phyloP scores from a whole-genome alignment of 305 asterid species.

The Fraxinus albicans region DNA sequence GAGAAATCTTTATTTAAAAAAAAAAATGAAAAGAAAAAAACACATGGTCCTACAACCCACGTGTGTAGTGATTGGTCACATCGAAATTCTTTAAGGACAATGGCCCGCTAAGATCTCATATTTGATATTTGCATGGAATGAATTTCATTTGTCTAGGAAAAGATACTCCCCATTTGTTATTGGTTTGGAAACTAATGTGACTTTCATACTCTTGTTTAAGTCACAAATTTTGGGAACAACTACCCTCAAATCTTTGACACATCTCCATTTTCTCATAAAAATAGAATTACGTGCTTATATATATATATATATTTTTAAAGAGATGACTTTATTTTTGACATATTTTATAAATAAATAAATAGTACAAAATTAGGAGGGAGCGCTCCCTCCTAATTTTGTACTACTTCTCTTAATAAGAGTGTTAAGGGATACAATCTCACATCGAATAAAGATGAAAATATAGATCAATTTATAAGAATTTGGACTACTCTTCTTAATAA shows the following conservation, averaged over 20 bases:
- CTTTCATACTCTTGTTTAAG: background rate
- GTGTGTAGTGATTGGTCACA: slow-evolving; percentile 18
- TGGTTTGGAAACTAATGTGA: background rate
- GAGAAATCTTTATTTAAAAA: background rate
- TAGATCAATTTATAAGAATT: no score
- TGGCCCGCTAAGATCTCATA: slow-evolving; percentile 38
- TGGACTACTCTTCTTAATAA: no score
- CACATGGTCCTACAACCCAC: slow-evolving; percentile 7
- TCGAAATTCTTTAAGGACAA: slow-evolving; percentile 1
- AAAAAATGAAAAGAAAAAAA: background rate
- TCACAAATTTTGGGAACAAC: background rate
- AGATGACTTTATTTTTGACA: background rate
- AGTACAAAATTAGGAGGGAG: background rate
- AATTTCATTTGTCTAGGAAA: slow-evolving; percentile 16
- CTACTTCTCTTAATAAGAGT: no score
- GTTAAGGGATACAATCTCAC: no score
- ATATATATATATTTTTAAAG: background rate
- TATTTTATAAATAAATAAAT: no score
- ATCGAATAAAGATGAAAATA: no score
- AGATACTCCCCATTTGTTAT: slow-evolving; percentile 17
- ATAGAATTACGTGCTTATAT: background rate
- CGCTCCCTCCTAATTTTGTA: no score
- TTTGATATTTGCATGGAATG: slow-evolving; percentile 15
- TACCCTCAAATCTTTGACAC: background rate
- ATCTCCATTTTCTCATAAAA: background rate